Base-by-base conservation (phyloP, 106 monocot species). In the Allium sativum region DNA sequence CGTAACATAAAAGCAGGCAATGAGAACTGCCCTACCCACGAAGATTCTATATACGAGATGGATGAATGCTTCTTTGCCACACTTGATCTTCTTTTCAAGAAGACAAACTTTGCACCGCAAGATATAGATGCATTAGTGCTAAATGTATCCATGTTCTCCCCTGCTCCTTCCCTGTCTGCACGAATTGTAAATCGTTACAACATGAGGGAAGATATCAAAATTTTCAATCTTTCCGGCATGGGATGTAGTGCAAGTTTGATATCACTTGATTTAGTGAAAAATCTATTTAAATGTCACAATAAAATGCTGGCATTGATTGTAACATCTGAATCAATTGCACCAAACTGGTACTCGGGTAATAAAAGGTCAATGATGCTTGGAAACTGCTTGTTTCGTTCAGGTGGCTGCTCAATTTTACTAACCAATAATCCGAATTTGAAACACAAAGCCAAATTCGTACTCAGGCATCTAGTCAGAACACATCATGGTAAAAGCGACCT, bases 321-420 rank as follows among this genome's bases (percentile, higher is more conserved):
- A 43, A 76, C 82, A 2, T 89, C 93, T 10, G 93, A 93, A 66
- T 85, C 79, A 45, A 93, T 89, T 17, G 78, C 74, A 7, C 85
- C 85, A 7, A 89, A 83, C 71, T 89, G 93, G 93, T 93, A 93
- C 48, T 61, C 73, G 21, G 93, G 93, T 9, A 72, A 59, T 12
- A 66, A 76, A 43, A 67, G 77, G 45, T 88, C 88, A 0, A 85
- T 93, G 82, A 81, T 93, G 84, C 79, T 93, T 12, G 84, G 82
- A 10, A 93, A 88, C 85, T 93, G 93, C 60, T 82, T 93, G n/a
- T 93, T 93, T 77, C 82, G 88, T 13, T 82, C 77, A 1, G 93
- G 93, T 19, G 88, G 88, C 55, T 77, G 78, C 79, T 55, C 88
- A n/a, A 69, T 82, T 42, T 72, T 93, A 17, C 75, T 93, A 13